These are phyloP conservation scores for Fraxinus ornus DNA, from an alignment of 305 asterid genomes.

Conservation along the genomic window DNA sequence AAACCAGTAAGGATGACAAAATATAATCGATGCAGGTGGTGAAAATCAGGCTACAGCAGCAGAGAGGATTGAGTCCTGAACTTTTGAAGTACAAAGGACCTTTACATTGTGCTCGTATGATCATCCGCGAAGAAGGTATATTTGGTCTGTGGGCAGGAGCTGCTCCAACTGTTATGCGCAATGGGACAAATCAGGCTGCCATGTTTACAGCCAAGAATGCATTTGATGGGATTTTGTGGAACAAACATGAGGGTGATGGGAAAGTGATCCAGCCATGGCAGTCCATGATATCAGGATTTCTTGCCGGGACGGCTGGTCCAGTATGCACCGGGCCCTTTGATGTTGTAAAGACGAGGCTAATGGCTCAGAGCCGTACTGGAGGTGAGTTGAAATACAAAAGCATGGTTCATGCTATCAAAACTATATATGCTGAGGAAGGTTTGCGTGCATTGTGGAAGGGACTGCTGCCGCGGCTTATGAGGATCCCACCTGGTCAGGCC, in stretches of 20 bases:
- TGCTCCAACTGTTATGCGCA: conserved; percentile 95
- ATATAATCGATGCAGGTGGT: conserved; percentile 61
- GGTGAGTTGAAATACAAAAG: conserved; percentile 81
- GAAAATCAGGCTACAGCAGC: conserved; percentile 93
- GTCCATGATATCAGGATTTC: conserved; percentile 92
- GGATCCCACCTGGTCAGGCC: conserved; percentile 99
- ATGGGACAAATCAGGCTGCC: conserved; percentile 96
- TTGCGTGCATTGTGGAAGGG: conserved; percentile 84
- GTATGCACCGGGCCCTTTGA: conserved; percentile 93
- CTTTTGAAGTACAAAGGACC: conserved; percentile 93
- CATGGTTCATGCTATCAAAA: conserved; percentile 81
- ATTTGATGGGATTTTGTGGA: conserved; percentile 76
- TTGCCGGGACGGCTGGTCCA: conserved; percentile 95
- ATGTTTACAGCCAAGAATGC: conserved; percentile 95
- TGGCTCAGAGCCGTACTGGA: conserved; percentile 81
- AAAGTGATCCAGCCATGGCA: conserved; percentile 79
- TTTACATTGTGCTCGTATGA: conserved; percentile 69
- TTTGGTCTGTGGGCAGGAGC: conserved; percentile 95
- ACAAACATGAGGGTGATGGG: conserved; percentile 83
- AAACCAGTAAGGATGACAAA: conserved; percentile 1
- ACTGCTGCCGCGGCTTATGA: conserved; percentile 82
- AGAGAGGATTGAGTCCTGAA: conserved; percentile 78
- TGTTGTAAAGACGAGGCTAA: conserved; percentile 93
- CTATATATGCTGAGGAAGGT: conserved; percentile 82
- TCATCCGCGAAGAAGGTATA: conserved; percentile 79